phyloP scores from a whole-genome alignment of 495 filamentous ascomycete species.

The Terfezia boudieri region DNA sequence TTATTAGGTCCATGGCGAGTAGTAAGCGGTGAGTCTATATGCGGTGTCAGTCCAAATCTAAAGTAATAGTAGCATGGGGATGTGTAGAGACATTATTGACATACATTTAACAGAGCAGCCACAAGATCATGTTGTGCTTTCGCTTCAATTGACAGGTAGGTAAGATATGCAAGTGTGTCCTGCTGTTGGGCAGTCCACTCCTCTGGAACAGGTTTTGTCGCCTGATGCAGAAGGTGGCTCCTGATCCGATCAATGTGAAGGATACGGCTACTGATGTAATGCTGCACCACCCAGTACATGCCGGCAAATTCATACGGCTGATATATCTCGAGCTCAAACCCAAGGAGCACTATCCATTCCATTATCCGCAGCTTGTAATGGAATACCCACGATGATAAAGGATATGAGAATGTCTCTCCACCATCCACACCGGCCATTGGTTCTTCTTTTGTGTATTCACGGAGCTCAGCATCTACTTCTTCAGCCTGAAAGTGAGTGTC shows the following conservation, averaged over 20 bases:
- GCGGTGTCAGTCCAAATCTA: neutral
- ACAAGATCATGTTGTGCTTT: slow-evolving; percentile 48
- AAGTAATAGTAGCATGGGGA: neutral
- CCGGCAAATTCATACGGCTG: slow-evolving; percentile 61
- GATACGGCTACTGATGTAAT: slow-evolving; percentile 31
- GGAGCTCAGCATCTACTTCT: slow-evolving; percentile 52
- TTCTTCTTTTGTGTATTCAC: slow-evolving; percentile 36
- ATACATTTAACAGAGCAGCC: slow-evolving; percentile 29
- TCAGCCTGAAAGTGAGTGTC: slow-evolving; percentile 30
- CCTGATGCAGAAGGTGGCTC: neutral
- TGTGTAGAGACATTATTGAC: neutral
- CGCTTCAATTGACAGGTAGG: slow-evolving; percentile 40
- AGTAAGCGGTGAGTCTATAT: slow-evolving; percentile 35
- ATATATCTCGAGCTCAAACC: slow-evolving; percentile 88
- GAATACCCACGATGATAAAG: slow-evolving; percentile 72
- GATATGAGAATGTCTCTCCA: slow-evolving; percentile 37
- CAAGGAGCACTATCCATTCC: slow-evolving; percentile 72
- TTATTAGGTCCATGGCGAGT: slow-evolving; percentile 34
- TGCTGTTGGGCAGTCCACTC: slow-evolving; percentile 26
- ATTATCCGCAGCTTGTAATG: slow-evolving; percentile 71
- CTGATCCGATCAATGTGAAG: slow-evolving; percentile 45
- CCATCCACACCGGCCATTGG: slow-evolving; percentile 24
- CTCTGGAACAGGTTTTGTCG: slow-evolving; percentile 1
- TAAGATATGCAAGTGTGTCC: slow-evolving; percentile 35
- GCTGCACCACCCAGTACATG: slow-evolving; percentile 72